Base-by-base conservation (phyloP, 306 rosid species). In the Fagus sylvatica region DNA sequence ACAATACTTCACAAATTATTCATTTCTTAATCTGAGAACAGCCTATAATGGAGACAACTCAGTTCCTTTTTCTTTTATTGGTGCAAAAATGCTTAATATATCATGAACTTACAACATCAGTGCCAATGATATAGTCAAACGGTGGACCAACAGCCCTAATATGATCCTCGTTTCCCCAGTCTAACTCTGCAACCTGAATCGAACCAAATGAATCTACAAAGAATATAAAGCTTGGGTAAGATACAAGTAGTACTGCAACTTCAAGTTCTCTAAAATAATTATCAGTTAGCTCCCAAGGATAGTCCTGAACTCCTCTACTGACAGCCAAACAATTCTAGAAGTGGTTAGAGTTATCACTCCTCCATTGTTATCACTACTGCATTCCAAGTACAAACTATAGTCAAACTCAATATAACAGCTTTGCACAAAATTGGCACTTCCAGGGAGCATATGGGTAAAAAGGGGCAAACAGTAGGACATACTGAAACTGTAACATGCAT, bases 111-210 rank as follows among this genome's bases (percentile, higher is more conserved):
- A 92, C 98, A 81, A 95, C 89, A 33, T 95, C 98, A 66, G 98
- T 95, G 85, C 98, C 98, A 66, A 95, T 87, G 74, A 95, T 86
- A 83, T 87, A 88, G 83, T 92, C 97, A 88, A 92, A 95, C 17
- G 98, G 98, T 77, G 97, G 97, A 69, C 72, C 91, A 75, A 90
- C 94, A 40, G 93, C 98, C 78, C 79, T 85, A 78, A 92, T 79
- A 77, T 92, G 92, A 78, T 87, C 88, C 76, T 91, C 85, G 40
- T 91, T 92, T 74, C 98, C 98, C 98, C 98, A 95, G 77, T 79
- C 87, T 75, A 95, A 88, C 87, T 92, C 97, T 19, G 88, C 87
- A 74, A 87, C 98, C 84, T 85, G 79, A 80, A 95, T 81, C 3
- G 98, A 95, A 71, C 97, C 98, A 84, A 92, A 92, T 41, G 87